Percentiles rank a stretch among this genome's conserved stretches.
These are phyloP conservation scores for Mortierella sp. DNA, from an alignment of 371 early-diverging fungal genomes.

Conservation along the genomic window DNA sequence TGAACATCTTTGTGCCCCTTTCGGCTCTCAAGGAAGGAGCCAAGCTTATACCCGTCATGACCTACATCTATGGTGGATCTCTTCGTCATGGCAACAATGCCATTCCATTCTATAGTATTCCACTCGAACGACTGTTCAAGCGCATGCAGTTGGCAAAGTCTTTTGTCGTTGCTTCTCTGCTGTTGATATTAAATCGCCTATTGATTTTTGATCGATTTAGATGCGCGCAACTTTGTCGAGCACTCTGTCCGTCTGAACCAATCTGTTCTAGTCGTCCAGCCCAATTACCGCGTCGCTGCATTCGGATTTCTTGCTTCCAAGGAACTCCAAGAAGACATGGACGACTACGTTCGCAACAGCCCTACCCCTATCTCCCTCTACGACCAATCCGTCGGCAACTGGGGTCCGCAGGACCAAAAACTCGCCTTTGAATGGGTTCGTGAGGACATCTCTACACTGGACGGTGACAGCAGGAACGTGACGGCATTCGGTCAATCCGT, in stretches of 20 bases:
- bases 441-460: constrained; percentile 61
- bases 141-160: no score
- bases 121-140: no score
- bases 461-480: constrained; percentile 60
- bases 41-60: constrained; percentile 28
- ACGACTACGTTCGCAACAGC: constrained; percentile 15
- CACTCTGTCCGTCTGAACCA: constrained; percentile 20
- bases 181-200: neutral
- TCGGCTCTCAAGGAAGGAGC: constrained; percentile 12
- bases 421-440: constrained; percentile 63
- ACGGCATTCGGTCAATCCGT: constrained; percentile 65
- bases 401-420: constrained; percentile 61
- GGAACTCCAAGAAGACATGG: constrained; percentile 37
- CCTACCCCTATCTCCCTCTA: constrained; percentile 8
- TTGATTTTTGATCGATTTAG: constrained; percentile 1
- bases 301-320: constrained; percentile 45
- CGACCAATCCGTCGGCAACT: constrained; percentile 49
- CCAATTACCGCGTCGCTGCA: constrained; percentile 48
- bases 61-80: constrained; percentile 47
- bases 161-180: no score
- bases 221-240: constrained; percentile 26
- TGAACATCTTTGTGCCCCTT: constrained; percentile 55
- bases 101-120: constrained; percentile 28
- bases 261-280: constrained; percentile 46
- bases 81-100: constrained; percentile 28